Conservation (phyloP, 257 asterid species). For the Knoxia roxburghii region DNA sequence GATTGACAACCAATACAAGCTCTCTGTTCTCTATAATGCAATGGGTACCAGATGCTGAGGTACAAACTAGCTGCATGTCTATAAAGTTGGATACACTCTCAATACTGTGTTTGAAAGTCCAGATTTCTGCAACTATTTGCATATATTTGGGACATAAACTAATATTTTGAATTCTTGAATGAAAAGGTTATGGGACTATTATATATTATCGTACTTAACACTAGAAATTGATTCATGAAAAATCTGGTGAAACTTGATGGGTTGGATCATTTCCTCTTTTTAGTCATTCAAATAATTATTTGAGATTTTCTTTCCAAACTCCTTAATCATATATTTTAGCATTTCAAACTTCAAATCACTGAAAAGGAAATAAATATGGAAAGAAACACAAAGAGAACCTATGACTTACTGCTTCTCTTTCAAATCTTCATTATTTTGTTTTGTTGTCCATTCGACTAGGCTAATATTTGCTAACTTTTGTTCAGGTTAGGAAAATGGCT, state of each 20-base stretch:
- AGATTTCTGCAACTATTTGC: background rate
- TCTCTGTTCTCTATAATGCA: slow-evolving; percentile 68
- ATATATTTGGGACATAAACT: background rate
- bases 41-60: slow-evolving; percentile 78
- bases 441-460: background rate
- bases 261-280: background rate
- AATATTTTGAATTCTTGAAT: background rate
- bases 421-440: background rate
- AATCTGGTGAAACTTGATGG: background rate
- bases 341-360: background rate
- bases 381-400: background rate
- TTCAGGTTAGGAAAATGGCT: slow-evolving; percentile 84
- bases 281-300: background rate
- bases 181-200: background rate
- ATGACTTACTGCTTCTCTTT: background rate
- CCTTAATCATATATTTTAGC: background rate
- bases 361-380: background rate
- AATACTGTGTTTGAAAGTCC: background rate
- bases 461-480: slow-evolving; percentile 11
- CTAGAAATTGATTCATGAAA: background rate
- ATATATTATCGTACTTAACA: background rate
- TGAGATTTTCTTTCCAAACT: background rate
- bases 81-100: background rate
- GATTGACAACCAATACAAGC: slow-evolving; percentile 62
- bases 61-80: slow-evolving; percentile 13